These are phyloP conservation scores for Protomyces gravidus DNA, from an alignment of 1,139 yeast genomes.

Conservation along the genomic window DNA sequence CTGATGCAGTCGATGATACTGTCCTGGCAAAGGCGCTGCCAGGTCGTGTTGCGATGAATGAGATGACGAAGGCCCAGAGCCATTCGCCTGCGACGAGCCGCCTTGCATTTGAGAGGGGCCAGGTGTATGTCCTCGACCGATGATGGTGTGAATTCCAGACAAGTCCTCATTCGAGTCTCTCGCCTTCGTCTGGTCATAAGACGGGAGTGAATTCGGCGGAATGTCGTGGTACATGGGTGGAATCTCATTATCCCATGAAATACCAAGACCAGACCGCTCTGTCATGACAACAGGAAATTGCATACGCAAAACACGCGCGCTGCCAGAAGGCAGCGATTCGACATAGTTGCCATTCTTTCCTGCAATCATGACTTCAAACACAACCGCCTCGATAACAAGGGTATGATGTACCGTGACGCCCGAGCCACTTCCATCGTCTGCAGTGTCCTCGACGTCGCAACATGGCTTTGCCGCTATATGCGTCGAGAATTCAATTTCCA, in stretches of 20 bases:
- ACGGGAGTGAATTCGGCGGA: conserved; percentile 67
- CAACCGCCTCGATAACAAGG: conserved; percentile 78
- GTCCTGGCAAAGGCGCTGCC: neutral
- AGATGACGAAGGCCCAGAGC: conserved; percentile 8
- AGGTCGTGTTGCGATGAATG: neutral
- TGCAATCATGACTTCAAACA: conserved; percentile 72
- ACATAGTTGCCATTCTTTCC: conserved; percentile 12
- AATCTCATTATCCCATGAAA: conserved; percentile 98
- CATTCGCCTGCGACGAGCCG: neutral
- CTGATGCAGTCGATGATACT: neutral
- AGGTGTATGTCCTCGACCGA: conserved; percentile 21
- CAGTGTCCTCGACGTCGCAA: conserved; percentile 53
- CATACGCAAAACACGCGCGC: conserved; percentile 79
- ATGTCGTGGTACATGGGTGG: conserved; percentile 86
- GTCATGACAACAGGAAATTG: conserved; percentile 77
- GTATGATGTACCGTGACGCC: conserved; percentile 73
- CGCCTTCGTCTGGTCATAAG: conserved; percentile 19
- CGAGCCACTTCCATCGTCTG: conserved; percentile 50
- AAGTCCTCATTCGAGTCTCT: conserved; percentile 17
- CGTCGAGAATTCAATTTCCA: conserved; percentile 37
- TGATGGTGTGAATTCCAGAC: conserved; percentile 6
- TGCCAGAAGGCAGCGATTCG: conserved; percentile 61
- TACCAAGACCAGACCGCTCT: conserved; percentile 90
- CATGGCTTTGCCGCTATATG: conserved; percentile 45
- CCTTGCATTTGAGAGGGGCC: conserved; percentile 1